Percentiles rank a stretch among this genome's conserved stretches.
Conservation (phyloP, 2,329 filamentous ascomycete species). For the Neobulgaria alba region DNA sequence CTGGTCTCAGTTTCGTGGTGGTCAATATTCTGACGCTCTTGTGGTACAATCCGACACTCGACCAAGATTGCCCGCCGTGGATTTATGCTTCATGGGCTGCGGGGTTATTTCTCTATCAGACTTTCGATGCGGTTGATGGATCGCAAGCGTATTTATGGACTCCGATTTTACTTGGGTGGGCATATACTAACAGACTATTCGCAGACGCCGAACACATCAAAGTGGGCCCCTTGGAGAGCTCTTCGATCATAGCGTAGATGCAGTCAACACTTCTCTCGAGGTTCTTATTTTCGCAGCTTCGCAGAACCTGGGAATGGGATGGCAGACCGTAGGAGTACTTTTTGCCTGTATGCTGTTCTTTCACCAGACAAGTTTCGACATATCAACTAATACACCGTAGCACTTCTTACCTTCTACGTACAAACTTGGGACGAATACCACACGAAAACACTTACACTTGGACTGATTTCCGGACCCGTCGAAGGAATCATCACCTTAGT, state of each 20-base stretch:
- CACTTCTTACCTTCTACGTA: constrained; percentile 91
- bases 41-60: constrained; percentile 91
- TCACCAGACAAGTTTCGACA: neutral
- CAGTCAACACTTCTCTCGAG: constrained; percentile 90
- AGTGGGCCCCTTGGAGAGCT: constrained; percentile 91
- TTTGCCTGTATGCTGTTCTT: constrained; percentile 59
- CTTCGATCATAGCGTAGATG: constrained; percentile 96
- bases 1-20: constrained; percentile 83
- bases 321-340: constrained; percentile 75
- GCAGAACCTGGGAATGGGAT: constrained; percentile 88
- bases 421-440: constrained; percentile 99
- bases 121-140: constrained; percentile 94
- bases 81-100: constrained; percentile 89
- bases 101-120: constrained; percentile 93
- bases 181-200: constrained; percentile 9
- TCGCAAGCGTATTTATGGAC: constrained; percentile 62
- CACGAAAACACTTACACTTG: constrained; percentile 89
- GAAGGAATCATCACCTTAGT: constrained; percentile 86
- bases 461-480: constrained; percentile 86
- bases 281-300: constrained; percentile 84
- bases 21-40: constrained; percentile 84
- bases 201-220: constrained; percentile 75
- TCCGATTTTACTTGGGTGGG: neutral
- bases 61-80: constrained; percentile 89
- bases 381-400: constrained; percentile 33